Base-by-base conservation (phyloP, 2,329 filamentous ascomycete species). In the Diaporthe ilicicola region DNA sequence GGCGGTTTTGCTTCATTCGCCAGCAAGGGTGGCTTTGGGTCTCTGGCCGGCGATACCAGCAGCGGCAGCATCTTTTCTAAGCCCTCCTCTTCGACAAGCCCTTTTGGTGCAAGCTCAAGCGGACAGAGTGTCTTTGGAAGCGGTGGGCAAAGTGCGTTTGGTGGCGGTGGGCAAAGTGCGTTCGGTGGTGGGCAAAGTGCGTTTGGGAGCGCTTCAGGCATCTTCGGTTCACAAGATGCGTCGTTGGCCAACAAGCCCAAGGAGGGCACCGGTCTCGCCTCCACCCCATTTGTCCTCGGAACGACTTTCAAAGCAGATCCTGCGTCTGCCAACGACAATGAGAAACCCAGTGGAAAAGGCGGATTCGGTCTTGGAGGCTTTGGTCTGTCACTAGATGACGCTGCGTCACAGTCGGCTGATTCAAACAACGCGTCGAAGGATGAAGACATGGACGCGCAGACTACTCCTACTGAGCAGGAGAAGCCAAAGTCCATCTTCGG, bases 251-350 rank as follows among this genome's bases (percentile, higher is more conserved):
- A 77, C 12, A 77, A 79, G 68, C 75, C 79, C 9, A 79, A 78
- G 69, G 76, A 77, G 22, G 70, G 76, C 69, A 64, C 78, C 73
- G 73, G 78, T 9, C 87, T 89, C 76, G 85, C 84, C 32, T 85
- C 85, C n/a, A 81, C 83, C 19, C 86, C 88, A 0, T 94, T 94
- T 81, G 91, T 92, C 75, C 83, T 94, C 19, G 87, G 87, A 48
- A 91, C 89, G 37, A 90, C 88, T 1, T 94, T 94, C 81, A 89
- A 90, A 76, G 85, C 86, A 10, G 91, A 93, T 74, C 86, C 88
- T 7, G 85, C 86, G 54, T 84, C 88, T 1, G 90, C 89, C 70
- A 87, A 92, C 29, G 89, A 91, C 70, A 81, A 85, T 44, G 84
- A 87, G 10, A 88, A 87, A 73, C 82, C 86, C 19, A 78, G 80